Evolutionary conservation across 2,329 filamentous ascomycete species (phyloP).

Genomic region (Alternaria rosae): DNA sequence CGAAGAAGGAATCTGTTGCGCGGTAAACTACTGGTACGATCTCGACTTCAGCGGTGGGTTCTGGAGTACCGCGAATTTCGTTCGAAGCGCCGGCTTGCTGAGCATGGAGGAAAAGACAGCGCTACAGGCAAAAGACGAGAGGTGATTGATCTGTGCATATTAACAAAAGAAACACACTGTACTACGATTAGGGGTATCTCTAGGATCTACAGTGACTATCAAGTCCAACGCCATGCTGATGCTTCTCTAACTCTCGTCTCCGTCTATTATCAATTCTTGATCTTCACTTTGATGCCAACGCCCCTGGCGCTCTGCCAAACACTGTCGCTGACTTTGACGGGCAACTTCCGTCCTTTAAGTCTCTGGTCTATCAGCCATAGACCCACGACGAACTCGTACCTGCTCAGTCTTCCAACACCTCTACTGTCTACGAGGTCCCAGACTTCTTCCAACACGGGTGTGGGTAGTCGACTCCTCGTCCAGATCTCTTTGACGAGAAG

Average conservation of each 20-base stretch:
- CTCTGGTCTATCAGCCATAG: conserved; percentile 84
- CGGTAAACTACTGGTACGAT: conserved; percentile 88
- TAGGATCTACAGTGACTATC: conserved; percentile 9
- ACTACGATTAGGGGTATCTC: conserved; percentile 39
- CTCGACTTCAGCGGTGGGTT: conserved; percentile 77
- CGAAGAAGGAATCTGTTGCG: conserved; percentile 75
- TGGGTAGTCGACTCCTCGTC: conserved; percentile 71
- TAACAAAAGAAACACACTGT: conserved; percentile 2
- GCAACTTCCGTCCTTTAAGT: conserved; percentile 79
- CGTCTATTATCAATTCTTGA: conserved; percentile 15
- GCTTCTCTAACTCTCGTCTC: not conserved
- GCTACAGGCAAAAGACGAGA: not conserved
- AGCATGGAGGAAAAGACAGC: conserved; percentile 8
- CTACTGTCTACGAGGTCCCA: conserved; percentile 76
- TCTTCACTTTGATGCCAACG: conserved; percentile 51
- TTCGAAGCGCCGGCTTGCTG: conserved; percentile 39
- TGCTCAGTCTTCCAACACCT: conserved; percentile 63
- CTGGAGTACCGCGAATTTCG: conserved; percentile 68
- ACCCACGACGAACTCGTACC: conserved; percentile 81
- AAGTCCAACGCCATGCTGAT: conserved; percentile 25
- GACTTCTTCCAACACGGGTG: conserved; percentile 74
- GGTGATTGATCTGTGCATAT: not conserved
- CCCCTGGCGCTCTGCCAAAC: conserved; percentile 75
- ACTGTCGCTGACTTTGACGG: conserved; percentile 72
- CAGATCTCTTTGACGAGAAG: conserved; percentile 79